A percentile compares a stretch with the other conserved stretches of the same genome.
Evolutionary conservation across 176 grass and related monocot species (phyloP).

Genomic region (Avena sativa): DNA sequence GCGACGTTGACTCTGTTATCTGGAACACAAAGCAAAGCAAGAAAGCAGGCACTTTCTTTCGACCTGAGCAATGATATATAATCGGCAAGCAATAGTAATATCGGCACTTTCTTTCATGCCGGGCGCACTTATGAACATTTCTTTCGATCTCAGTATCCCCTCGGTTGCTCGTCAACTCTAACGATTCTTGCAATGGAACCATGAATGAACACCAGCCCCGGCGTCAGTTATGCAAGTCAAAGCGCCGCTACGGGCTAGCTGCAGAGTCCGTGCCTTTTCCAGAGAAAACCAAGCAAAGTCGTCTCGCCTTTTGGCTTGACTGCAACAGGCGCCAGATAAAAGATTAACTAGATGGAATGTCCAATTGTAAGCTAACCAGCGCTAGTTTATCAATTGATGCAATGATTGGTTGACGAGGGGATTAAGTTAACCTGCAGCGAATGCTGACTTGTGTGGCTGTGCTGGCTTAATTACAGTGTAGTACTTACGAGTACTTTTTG

Average conservation of each 20-base stretch:
- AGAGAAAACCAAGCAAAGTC: too few species aligned
- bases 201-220: neutral
- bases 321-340: too few species aligned
- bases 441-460: too few species aligned
- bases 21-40: neutral
- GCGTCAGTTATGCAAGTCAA: neutral
- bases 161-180: neutral
- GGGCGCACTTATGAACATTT: neutral
- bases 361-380: too few species aligned
- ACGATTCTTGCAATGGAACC: neutral
- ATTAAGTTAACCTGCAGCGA: too few species aligned
- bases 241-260: neutral
- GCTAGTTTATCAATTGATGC: too few species aligned
- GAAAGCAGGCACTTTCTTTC: slow-evolving; percentile 20
- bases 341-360: too few species aligned
- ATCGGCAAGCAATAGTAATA: neutral
- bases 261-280: neutral
- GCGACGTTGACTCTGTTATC: slow-evolving; percentile 16
- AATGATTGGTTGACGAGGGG: too few species aligned
- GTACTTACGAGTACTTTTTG: too few species aligned
- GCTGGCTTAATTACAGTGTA: too few species aligned
- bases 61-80: neutral
- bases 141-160: neutral
- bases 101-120: too few species aligned
- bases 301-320: too few species aligned